phyloP scores from a whole-genome alignment of 768 basidiomycete species.

The Daedaleopsis sinensis region DNA sequence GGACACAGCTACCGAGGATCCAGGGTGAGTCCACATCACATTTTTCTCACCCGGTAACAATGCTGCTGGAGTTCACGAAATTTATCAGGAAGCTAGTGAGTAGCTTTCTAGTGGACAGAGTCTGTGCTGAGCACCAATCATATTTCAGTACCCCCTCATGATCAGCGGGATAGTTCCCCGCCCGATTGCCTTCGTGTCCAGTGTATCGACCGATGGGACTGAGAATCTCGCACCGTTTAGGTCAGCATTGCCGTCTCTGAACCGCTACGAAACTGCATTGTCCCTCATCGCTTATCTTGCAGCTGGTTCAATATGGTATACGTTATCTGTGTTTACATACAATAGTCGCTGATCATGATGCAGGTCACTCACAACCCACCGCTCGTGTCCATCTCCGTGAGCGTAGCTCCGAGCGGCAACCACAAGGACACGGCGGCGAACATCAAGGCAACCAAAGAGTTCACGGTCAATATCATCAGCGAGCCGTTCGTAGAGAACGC shows the following conservation, averaged over 20 bases:
- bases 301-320: conserved; percentile 28
- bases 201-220: conserved; percentile 34
- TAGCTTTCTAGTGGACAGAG: background rate
- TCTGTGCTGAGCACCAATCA: background rate
- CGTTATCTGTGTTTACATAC: background rate
- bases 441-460: conserved; percentile 49
- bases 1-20: conserved; percentile 34
- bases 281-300: background rate
- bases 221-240: conserved; percentile 48
- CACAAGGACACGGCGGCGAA: conserved; percentile 50
- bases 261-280: background rate
- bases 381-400: conserved; percentile 45
- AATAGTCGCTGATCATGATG: background rate
- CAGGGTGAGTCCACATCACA: conserved; percentile 22
- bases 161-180: conserved; percentile 44
- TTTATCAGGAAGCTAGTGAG: conserved; percentile 14
- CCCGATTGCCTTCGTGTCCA: conserved; percentile 48
- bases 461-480: conserved; percentile 61
- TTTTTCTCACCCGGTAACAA: background rate
- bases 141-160: conserved; percentile 36
- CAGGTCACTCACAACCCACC: conserved; percentile 44
- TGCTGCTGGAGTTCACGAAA: background rate
- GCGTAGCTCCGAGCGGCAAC: conserved; percentile 8
- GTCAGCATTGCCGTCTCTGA: conserved; percentile 23
- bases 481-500: conserved; percentile 48